Conservation (phyloP, 1,284 basidiomycete genomes). For the Naganishia albida region DNA sequence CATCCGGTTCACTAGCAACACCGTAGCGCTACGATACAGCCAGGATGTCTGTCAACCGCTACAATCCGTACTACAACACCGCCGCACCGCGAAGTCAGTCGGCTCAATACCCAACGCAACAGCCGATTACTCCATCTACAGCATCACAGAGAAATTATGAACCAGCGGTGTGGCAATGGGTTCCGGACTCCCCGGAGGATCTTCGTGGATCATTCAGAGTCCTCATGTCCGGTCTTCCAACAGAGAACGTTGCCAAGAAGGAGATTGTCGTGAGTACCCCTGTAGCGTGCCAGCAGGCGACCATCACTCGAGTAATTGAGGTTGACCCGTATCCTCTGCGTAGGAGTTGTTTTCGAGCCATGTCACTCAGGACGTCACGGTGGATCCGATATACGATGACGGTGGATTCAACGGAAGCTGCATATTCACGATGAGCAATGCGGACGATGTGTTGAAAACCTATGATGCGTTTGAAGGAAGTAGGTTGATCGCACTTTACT, state of each 20-base stretch:
- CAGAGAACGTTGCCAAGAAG: constrained; percentile 28
- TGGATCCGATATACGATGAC: constrained; percentile 17
- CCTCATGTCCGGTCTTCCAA: constrained; percentile 28
- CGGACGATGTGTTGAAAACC: constrained; percentile 20
- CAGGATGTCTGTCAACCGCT: constrained; percentile 26
- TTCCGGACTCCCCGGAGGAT: constrained; percentile 16
- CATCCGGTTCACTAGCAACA: not conserved
- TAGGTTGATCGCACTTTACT: not conserved
- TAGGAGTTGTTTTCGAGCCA: constrained; percentile 7
- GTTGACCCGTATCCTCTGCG: not conserved
- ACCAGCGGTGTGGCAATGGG: constrained; percentile 30
- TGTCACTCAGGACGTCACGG: constrained; percentile 8
- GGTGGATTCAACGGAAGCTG: constrained; percentile 24
- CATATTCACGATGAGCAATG: constrained; percentile 15
- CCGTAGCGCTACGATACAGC: not conserved
- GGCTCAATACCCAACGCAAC: not conserved
- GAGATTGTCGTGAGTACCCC: constrained; percentile 29
- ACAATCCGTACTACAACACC: constrained; percentile 28
- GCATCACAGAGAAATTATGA: constrained; percentile 8
- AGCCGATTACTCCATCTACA: not conserved
- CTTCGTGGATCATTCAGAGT: constrained; percentile 28
- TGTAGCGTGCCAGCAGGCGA: no score
- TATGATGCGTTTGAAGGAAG: constrained; percentile 26
- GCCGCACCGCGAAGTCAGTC: not conserved
- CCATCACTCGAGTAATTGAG: not conserved